These are phyloP conservation scores for Entamoeba dispar DNA, from an alignment of 208 protist genomes.

Conservation along the genomic window DNA sequence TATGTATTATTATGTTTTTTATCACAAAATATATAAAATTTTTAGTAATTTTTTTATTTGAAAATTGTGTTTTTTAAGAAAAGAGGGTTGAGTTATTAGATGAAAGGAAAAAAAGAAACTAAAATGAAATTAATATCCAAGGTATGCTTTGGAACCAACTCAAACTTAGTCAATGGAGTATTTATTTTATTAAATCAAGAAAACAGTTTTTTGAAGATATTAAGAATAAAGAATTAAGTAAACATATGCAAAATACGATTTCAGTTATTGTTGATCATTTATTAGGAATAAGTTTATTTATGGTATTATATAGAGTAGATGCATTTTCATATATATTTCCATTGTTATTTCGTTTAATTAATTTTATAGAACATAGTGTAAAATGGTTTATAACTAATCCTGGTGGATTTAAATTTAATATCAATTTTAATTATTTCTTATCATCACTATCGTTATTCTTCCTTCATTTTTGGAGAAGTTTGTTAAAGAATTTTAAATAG, in stretches of 20 bases:
- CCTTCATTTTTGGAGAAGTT: not conserved
- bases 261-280: not conserved
- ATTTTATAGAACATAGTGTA: not conserved
- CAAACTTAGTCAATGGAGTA: no score
- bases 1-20: no score
- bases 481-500: not conserved
- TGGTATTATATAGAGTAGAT: not conserved
- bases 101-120: no score
- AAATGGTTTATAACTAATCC: not conserved
- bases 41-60: no score
- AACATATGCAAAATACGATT: not conserved
- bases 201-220: not conserved
- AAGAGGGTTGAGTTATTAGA: no score
- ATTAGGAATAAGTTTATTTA: not conserved
- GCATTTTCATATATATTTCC: not conserved
- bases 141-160: no score
- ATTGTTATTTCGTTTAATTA: not conserved
- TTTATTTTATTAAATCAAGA: not conserved
- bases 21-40: no score
- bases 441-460: not conserved
- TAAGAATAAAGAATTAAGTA: not conserved
- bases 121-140: no score
- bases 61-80: no score
- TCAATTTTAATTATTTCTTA: not conserved
- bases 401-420: not conserved